phyloP scores from a whole-genome alignment of 2,329 filamentous ascomycete genomes.

The Colletotrichum paranaense region DNA sequence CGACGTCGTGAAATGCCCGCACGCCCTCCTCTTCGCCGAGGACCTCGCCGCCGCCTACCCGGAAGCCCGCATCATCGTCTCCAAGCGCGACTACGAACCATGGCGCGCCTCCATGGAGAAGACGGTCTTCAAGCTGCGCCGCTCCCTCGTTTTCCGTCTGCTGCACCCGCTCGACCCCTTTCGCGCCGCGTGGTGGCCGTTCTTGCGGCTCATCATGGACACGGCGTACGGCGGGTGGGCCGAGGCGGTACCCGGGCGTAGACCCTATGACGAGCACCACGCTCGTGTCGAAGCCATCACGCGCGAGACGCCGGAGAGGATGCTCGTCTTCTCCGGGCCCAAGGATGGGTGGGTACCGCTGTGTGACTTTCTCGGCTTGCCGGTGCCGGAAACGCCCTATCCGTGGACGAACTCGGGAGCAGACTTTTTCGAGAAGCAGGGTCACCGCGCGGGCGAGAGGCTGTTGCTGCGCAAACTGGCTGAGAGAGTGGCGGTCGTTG shows the following conservation, averaged over 20 bases:
- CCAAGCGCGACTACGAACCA: neutral
- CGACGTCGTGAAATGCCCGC: conserved; percentile 7
- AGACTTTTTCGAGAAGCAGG: neutral
- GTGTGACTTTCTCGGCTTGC: neutral
- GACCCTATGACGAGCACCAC: no score
- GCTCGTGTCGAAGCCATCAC: no score
- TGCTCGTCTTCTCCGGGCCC: neutral
- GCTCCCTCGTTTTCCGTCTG: neutral
- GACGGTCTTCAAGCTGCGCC: neutral
- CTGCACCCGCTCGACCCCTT: conserved; percentile 1
- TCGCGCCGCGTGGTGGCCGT: conserved; percentile 5
- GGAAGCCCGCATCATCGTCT: conserved; percentile 1
- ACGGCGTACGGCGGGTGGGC: conserved; percentile 6
- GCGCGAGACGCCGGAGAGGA: neutral
- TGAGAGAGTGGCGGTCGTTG: neutral
- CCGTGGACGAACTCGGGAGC: neutral
- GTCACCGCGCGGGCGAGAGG: neutral
- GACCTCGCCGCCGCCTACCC: conserved; percentile 6
- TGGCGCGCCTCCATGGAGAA: neutral
- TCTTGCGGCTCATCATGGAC: neutral
- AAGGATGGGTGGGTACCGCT: neutral
- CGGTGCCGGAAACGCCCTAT: neutral
- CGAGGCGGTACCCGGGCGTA: neutral
- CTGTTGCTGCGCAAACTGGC: neutral
- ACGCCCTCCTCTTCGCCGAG: conserved; percentile 6